Evolutionary conservation across 495 filamentous ascomycete genomes (phyloP).

Genomic region (Neurospora tetrasperma): DNA sequence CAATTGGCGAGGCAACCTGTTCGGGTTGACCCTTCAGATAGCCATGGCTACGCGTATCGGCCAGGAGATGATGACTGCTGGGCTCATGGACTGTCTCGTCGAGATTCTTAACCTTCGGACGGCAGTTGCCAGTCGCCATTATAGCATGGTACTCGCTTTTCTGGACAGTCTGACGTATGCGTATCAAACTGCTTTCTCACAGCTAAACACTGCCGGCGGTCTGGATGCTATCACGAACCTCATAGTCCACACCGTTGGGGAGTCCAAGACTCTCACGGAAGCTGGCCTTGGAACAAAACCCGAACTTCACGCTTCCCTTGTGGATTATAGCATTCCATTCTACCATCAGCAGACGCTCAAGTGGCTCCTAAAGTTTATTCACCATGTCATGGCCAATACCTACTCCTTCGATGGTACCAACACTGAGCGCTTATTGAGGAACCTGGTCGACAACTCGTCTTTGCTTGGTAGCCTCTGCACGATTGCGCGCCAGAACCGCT

Average conservation of each 20-base stretch:
- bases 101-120: slow-evolving; percentile 83
- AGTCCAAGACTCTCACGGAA: slow-evolving; percentile 52
- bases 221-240: slow-evolving; percentile 80
- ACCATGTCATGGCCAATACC: slow-evolving; percentile 83
- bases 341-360: slow-evolving; percentile 86
- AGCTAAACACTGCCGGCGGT: slow-evolving; percentile 66
- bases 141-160: slow-evolving; percentile 71
- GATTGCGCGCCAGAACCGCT: slow-evolving; percentile 65
- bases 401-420: slow-evolving; percentile 51
- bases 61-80: slow-evolving; percentile 71
- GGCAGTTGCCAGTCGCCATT: slow-evolving; percentile 66
- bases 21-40: slow-evolving; percentile 69
- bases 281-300: slow-evolving; percentile 62
- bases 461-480: slow-evolving; percentile 65
- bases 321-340: slow-evolving; percentile 88
- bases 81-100: slow-evolving; percentile 77
- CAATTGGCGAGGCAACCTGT: slow-evolving; percentile 81
- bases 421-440: slow-evolving; percentile 79
- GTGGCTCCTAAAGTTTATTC: slow-evolving; percentile 90
- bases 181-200: slow-evolving; percentile 68
- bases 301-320: slow-evolving; percentile 66
- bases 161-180: slow-evolving; percentile 78
- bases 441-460: slow-evolving; percentile 85
- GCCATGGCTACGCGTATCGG: slow-evolving; percentile 59
- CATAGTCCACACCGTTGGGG: slow-evolving; percentile 67